phyloP scores from a whole-genome alignment of 2,329 filamentous ascomycete genomes.

The Aspergillus luchuensis region DNA sequence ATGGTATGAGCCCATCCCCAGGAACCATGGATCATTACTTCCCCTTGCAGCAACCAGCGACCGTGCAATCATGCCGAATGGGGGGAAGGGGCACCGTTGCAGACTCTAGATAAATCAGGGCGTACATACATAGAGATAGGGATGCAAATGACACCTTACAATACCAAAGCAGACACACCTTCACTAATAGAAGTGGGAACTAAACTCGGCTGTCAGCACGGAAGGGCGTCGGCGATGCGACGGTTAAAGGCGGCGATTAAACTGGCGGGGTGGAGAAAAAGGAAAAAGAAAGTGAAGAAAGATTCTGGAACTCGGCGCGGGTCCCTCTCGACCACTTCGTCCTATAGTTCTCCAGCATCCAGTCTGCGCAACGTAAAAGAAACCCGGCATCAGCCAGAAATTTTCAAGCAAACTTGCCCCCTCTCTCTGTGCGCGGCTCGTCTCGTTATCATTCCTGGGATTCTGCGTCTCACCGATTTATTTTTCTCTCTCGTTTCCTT shows the following conservation, averaged over 20 bases:
- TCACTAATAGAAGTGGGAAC: not conserved
- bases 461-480: too few relatives aligned
- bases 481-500: not conserved
- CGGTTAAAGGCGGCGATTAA: slow-evolving; percentile 3
- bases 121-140: not conserved
- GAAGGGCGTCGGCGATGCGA: not conserved
- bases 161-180: too few relatives aligned
- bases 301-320: slow-evolving; percentile 19
- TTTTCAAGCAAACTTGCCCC: slow-evolving; percentile 10
- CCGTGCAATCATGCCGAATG: too few relatives aligned
- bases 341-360: slow-evolving; percentile 21
- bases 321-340: slow-evolving; percentile 18
- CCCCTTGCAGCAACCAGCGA: too few relatives aligned
- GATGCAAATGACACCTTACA: not conserved
- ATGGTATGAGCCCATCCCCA: not conserved
- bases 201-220: not conserved
- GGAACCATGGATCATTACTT: not conserved
- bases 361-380: slow-evolving; percentile 32
- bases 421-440: not conserved
- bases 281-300: not conserved
- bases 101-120: not conserved
- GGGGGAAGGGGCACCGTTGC: too few relatives aligned
- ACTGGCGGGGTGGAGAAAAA: not conserved
- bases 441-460: not conserved
- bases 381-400: slow-evolving; percentile 19